A percentile compares a stretch with the other conserved stretches of the same genome.
Conservation (phyloP, 1,284 basidiomycete species). For the Cystobasidium pallidum region DNA sequence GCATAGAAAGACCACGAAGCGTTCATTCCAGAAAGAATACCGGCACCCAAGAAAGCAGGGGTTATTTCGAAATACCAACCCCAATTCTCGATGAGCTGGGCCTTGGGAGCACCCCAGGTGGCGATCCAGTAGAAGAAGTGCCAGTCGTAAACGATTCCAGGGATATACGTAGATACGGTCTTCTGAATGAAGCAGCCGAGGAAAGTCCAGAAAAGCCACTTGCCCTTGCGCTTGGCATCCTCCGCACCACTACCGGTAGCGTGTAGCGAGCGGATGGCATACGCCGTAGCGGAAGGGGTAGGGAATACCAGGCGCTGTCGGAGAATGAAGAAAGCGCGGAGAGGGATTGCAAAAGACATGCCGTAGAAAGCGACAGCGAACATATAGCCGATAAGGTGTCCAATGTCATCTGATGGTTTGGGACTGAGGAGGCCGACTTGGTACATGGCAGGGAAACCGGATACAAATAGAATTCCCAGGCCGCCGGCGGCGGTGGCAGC, state of each 20-base stretch:
- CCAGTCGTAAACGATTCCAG: conserved; percentile 69
- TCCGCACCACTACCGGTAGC: conserved; percentile 62
- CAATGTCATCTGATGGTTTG: conserved; percentile 62
- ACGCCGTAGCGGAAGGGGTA: conserved; percentile 70
- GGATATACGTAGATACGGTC: conserved; percentile 66
- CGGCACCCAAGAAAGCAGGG: conserved; percentile 70
- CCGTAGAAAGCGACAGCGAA: conserved; percentile 67
- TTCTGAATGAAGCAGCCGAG: conserved; percentile 62
- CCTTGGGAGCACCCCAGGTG: conserved; percentile 65
- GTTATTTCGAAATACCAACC: conserved; percentile 61
- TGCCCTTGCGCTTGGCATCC: conserved; percentile 65
- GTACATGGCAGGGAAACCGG: conserved; percentile 70
- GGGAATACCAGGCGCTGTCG: conserved; percentile 71
- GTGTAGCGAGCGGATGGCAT: conserved; percentile 69
- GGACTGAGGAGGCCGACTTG: conserved; percentile 63
- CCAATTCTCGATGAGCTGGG: conserved; percentile 66
- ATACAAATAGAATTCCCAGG: conserved; percentile 67
- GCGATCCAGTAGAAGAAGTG: conserved; percentile 69
- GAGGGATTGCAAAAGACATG: conserved; percentile 54
- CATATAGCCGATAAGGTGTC: conserved; percentile 64
- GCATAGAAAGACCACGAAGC: conserved; percentile 68
- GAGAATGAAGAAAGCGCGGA: conserved; percentile 64
- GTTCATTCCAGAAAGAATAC: conserved; percentile 69
- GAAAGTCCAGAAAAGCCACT: conserved; percentile 63
- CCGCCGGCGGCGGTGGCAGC: conserved; percentile 65